phyloP scores from a whole-genome alignment of 2,329 filamentous ascomycete species.

The Fusarium sp. region DNA sequence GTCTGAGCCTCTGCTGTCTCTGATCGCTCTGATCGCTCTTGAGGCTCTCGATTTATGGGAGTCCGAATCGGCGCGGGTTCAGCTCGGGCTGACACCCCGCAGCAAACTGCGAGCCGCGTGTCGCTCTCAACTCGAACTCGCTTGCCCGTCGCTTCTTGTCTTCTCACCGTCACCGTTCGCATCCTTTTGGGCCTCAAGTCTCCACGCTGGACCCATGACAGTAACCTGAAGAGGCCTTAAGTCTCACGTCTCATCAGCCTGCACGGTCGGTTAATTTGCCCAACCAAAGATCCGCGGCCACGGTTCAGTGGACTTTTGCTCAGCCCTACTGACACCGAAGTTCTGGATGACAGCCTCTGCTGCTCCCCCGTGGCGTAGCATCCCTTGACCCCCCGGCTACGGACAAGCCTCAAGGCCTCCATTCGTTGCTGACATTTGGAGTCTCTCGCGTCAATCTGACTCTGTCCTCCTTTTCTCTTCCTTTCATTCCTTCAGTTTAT shows the following conservation, averaged over 20 bases:
- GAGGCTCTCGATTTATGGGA: conserved; percentile 27
- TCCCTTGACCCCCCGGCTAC: conserved; percentile 40
- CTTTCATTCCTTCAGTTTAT: conserved; percentile 13
- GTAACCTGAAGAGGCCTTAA: conserved; percentile 36
- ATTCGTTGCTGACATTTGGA: conserved; percentile 48
- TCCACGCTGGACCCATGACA: conserved; percentile 37
- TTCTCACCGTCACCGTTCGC: conserved; percentile 26
- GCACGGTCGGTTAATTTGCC: conserved; percentile 24
- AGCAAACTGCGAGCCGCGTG: conserved; percentile 23
- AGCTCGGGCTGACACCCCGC: conserved; percentile 23
- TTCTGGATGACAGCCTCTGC: conserved; percentile 38
- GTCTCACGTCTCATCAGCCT: conserved; percentile 32
- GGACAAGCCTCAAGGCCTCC: conserved; percentile 45
- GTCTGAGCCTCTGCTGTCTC: conserved; percentile 36
- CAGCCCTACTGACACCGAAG: conserved; percentile 44
- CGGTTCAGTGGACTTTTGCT: conserved; percentile 43
- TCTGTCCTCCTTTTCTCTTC: conserved; percentile 25
- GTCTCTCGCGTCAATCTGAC: conserved; percentile 28
- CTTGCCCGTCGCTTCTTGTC: conserved; percentile 6
- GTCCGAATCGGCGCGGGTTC: conserved; percentile 20
- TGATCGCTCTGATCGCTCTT: conserved; percentile 24
- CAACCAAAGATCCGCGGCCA: conserved; percentile 33
- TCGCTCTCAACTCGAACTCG: conserved; percentile 15
- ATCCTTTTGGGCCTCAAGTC: conserved; percentile 17
- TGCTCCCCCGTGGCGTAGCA: conserved; percentile 49